Conservation (phyloP, 768 basidiomycete genomes). For the Neoboletus magnificus region DNA sequence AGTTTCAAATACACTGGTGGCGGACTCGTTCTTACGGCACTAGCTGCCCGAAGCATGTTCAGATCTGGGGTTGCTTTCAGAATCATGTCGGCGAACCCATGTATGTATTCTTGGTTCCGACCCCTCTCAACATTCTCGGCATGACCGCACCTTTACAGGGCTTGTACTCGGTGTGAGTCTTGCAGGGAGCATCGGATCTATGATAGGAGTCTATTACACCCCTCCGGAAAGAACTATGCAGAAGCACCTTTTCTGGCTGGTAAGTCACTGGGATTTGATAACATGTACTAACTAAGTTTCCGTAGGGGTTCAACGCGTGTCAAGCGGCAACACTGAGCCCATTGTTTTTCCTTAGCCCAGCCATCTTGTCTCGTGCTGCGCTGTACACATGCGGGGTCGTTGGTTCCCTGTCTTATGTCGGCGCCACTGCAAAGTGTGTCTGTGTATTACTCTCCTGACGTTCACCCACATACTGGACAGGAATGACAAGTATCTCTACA, state of each 20-base stretch:
- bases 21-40: constrained; percentile 72
- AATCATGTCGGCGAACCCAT: constrained; percentile 82
- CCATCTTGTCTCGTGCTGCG: constrained; percentile 81
- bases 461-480: constrained; percentile 25
- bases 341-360: constrained; percentile 85
- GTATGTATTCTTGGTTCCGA: constrained; percentile 36
- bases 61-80: constrained; percentile 62
- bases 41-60: constrained; percentile 78
- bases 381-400: constrained; percentile 85
- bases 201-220: constrained; percentile 81
- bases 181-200: constrained; percentile 74
- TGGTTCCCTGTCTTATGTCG: constrained; percentile 83
- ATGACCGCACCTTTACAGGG: constrained; percentile 43
- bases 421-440: constrained; percentile 75
- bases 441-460: background rate
- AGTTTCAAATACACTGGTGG: constrained; percentile 83
- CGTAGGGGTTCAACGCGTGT: constrained; percentile 76
- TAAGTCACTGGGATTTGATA: constrained; percentile 30
- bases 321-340: constrained; percentile 87
- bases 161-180: constrained; percentile 79
- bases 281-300: constrained; percentile 1
- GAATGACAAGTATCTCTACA: constrained; percentile 80
- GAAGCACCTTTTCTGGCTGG: constrained; percentile 82
- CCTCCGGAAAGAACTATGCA: constrained; percentile 71
- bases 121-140: background rate